Percentiles rank a stretch among this genome's conserved stretches.
These are phyloP conservation scores for Pichia gijzeniarum DNA, from an alignment of 805 yeast genomes.

Conservation along the genomic window DNA sequence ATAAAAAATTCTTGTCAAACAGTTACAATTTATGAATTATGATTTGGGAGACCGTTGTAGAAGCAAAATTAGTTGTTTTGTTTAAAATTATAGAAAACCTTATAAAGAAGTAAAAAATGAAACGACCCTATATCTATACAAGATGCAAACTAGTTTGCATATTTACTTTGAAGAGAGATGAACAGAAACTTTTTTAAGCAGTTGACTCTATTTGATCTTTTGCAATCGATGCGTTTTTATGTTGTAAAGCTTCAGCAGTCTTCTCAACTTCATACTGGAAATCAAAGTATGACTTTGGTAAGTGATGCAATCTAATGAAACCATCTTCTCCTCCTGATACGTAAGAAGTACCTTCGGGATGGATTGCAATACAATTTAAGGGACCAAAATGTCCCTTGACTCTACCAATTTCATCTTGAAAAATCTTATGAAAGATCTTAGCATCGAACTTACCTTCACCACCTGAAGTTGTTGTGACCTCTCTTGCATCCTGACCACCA, in stretches of 20 bases:
- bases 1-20: too few relatives aligned
- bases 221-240: conserved; percentile 1
- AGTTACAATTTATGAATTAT: too few relatives aligned
- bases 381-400: conserved; percentile 99
- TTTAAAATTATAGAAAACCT: too few relatives aligned
- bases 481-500: conserved; percentile 99
- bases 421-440: conserved; percentile 89
- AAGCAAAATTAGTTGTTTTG: too few relatives aligned
- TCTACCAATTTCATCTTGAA: conserved; percentile 93
- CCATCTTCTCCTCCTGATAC: conserved; percentile 99
- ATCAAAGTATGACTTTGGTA: conserved; percentile 88
- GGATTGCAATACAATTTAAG: conserved; percentile 84
- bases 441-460: conserved; percentile 96
- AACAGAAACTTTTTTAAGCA: too few relatives aligned
- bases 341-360: conserved; percentile 88
- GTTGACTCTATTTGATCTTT: conserved; percentile 8
- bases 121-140: background rate
- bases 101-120: too few relatives aligned
- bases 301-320: conserved; percentile 86
- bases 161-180: background rate
- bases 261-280: conserved; percentile 89
- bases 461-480: conserved; percentile 94
- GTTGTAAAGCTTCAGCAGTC: conserved; percentile 44
- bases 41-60: too few relatives aligned
- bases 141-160: background rate